Percentiles rank a stretch among this genome's conserved stretches.
Evolutionary conservation across 2,329 filamentous ascomycete species (phyloP).

Genomic region (Fusarium tupiense): DNA sequence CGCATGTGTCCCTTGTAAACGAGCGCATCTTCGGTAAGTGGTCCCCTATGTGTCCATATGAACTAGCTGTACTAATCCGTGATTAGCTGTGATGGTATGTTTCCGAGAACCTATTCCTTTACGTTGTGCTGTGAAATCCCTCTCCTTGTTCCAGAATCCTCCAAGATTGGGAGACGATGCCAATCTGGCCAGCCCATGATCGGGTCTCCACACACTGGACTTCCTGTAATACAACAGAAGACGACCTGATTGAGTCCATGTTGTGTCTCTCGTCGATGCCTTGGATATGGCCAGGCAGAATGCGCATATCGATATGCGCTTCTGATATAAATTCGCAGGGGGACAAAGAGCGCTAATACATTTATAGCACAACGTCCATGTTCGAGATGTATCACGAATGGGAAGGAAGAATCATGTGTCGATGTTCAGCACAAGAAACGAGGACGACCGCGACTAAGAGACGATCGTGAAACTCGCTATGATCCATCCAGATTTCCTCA

Average conservation of each 20-base stretch:
- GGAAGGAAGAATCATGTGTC: constrained; percentile 82
- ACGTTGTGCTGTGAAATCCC: neutral
- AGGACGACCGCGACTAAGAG: constrained; percentile 79
- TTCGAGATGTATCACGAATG: constrained; percentile 78
- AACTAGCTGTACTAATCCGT: constrained; percentile 19
- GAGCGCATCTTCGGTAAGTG: constrained; percentile 76
- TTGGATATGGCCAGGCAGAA: neutral
- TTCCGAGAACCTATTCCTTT: constrained; percentile 24
- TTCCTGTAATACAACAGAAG: neutral
- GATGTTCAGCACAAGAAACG: constrained; percentile 90
- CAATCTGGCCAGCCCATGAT: neutral
- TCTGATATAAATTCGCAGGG: neutral
- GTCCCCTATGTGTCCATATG: neutral
- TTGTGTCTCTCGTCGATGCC: neutral
- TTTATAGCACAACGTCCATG: constrained; percentile 77
- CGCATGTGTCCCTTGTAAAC: constrained; percentile 86
- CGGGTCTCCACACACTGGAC: neutral
- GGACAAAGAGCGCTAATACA: constrained; percentile 44
- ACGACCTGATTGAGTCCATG: neutral
- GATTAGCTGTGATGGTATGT: constrained; percentile 72
- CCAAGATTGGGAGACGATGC: neutral
- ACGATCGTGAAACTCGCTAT: constrained; percentile 71
- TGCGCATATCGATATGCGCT: neutral
- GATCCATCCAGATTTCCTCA: constrained; percentile 61
- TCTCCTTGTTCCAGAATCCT: neutral